phyloP scores from a whole-genome alignment of 2,329 filamentous ascomycete genomes.

The Alternaria angustiovoidea region DNA sequence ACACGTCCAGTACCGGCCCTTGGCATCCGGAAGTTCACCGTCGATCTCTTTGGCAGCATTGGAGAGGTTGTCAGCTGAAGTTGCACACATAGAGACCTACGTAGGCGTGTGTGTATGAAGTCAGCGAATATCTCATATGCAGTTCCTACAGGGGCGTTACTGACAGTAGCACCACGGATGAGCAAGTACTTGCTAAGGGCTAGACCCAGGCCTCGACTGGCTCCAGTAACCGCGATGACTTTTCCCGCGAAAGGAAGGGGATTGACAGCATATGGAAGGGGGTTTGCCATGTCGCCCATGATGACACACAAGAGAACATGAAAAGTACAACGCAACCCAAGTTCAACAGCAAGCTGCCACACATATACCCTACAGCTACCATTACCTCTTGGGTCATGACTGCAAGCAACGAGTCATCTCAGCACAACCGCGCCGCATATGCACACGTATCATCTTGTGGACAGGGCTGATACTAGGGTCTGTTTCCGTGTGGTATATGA shows the following conservation, averaged over 20 bases:
- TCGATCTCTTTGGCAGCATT: conserved; percentile 7
- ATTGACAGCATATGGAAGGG: conserved; percentile 8
- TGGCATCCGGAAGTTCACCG: conserved; percentile 6
- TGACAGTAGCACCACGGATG: conserved; percentile 6
- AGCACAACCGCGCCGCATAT: not conserved
- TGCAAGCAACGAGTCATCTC: not conserved
- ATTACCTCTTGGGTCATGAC: not conserved
- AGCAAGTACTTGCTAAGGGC: conserved; percentile 8
- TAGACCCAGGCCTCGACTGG: conserved; percentile 3
- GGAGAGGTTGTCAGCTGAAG: conserved; percentile 3
- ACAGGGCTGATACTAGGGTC: not conserved
- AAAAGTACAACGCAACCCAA: not conserved
- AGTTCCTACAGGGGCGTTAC: not conserved
- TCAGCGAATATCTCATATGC: not conserved
- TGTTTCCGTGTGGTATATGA: not conserved
- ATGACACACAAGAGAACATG: not conserved
- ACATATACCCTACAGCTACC: not conserved
- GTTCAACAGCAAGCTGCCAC: not conserved
- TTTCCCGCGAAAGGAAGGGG: conserved; percentile 2
- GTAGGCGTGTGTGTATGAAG: not conserved
- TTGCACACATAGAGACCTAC: conserved; percentile 4
- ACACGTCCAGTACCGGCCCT: conserved; percentile 6
- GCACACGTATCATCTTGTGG: not conserved
- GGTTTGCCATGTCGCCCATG: not conserved
- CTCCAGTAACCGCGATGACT: conserved; percentile 6